phyloP scores from a whole-genome alignment of 73 alveolate genomes.

The Diophrys appendiculata region DNA sequence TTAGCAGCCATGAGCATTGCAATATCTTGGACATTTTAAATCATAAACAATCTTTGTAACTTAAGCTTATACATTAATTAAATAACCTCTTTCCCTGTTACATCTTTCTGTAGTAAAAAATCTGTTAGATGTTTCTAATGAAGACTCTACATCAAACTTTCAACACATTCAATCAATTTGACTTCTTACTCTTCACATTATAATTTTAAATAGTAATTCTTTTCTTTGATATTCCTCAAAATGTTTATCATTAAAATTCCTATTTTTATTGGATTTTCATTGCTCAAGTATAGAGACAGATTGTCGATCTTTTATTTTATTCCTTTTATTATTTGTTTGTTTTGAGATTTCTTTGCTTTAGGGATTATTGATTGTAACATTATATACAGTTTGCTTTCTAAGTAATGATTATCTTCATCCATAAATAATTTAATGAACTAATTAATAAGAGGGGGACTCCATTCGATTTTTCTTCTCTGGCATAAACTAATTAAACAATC shows the following conservation, averaged over 20 bases:
- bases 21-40: neutral
- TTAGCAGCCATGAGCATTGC: neutral
- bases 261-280: neutral
- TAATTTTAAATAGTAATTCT: neutral
- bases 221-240: neutral
- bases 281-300: neutral
- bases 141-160: neutral
- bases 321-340: too few relatives aligned
- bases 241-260: too few relatives aligned
- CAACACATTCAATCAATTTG: too few relatives aligned
- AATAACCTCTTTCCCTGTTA: neutral
- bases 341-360: neutral
- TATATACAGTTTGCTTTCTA: neutral
- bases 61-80: too few relatives aligned
- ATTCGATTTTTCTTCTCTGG: too few relatives aligned
- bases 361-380: neutral
- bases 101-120: neutral
- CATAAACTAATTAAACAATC: too few relatives aligned
- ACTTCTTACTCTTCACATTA: neutral
- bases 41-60: neutral
- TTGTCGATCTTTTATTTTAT: too few relatives aligned
- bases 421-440: too few relatives aligned
- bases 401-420: too few relatives aligned
- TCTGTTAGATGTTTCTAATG: neutral
- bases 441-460: too few relatives aligned